Base-by-base conservation (phyloP, 1,139 yeast genomes). In the Yamadazyma aaseri region DNA sequence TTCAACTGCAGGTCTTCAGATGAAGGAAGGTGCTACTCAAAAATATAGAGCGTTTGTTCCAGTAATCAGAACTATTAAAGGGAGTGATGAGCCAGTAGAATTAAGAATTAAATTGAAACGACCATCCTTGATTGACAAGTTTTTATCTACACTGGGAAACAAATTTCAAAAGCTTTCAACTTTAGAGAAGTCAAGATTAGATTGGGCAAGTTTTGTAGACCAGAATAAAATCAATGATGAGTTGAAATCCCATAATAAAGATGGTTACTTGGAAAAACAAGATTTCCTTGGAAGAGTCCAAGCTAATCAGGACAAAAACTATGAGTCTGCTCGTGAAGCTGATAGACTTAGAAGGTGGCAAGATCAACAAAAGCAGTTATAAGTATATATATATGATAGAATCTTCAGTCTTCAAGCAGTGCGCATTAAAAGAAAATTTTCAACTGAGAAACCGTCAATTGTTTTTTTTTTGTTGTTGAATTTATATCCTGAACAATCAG, bases 161-260 rank as follows among this genome's bases (percentile, higher is more conserved):
- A 65, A 63, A 41, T 58, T 60, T 38, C 79, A 81, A 30, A 90
- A 89, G 56, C 68, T 94, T 41, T 86, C 95, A 13, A 94, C 98
- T 0, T 65, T 92, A 42, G 97, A 94, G 56, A 92, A 92, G 57
- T 86, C 96, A 2, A 71, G 95, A 41, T 70, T 92, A 38, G 98
- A 92, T 58, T 92, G 98, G 96, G 95, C 96, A 1, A 79, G 87
- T 40, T 90, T 86, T 62, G 97, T 94, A 14, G 97, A 92, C 58
- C 72, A 82, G 47, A 80, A 82, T 44, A 89, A 90, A 40, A 80
- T 94, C 37, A 73, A 76, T 35, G 96, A 87, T 45, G 98, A 92
- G 45, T 72, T 92, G 54, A 73, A 73, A 36, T 72, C 77, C 38
- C 85, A 83, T 53, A 90, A 89, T 56, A 79, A 76, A 57, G 85